Evolutionary conservation across 108 stramenopile genomes (phyloP).

Genomic region (Asterionellopsis glacialis): DNA sequence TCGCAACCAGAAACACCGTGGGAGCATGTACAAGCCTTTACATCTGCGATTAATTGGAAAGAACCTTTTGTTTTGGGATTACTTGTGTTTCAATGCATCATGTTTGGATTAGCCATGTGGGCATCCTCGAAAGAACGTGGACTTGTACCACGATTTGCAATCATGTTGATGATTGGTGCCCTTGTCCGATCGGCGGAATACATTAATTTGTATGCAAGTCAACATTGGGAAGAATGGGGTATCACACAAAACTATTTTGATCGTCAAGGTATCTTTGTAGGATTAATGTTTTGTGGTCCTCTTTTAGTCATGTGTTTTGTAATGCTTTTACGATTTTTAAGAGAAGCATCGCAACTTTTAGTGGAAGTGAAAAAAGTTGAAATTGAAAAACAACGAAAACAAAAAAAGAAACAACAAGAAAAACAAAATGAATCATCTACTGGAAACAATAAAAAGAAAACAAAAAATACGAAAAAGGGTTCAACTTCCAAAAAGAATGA

Average conservation of each 20-base stretch:
- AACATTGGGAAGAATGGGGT: conserved; percentile 71
- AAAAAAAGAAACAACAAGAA: conserved; percentile 24
- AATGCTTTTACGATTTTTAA: conserved; percentile 69
- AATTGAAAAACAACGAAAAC: conserved; percentile 41
- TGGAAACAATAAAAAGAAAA: no score
- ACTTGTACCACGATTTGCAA: conserved; percentile 33
- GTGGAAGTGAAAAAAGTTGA: conserved; percentile 64
- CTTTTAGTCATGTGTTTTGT: conserved; percentile 61
- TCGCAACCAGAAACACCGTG: conserved; percentile 47
- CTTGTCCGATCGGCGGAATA: conserved; percentile 69
- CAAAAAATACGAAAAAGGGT: no score
- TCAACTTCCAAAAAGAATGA: no score
- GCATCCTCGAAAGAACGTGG: conserved; percentile 35
- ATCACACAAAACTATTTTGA: conserved; percentile 90
- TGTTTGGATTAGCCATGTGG: conserved; percentile 37
- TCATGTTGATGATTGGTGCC: conserved; percentile 62
- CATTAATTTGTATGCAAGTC: conserved; percentile 45
- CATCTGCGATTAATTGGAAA: conserved; percentile 73
- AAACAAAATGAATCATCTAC: no score
- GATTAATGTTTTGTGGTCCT: conserved; percentile 79
- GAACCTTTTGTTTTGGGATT: conserved; percentile 70
- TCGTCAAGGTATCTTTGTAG: conserved; percentile 72
- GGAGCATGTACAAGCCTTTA: conserved; percentile 77
- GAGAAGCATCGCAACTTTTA: conserved; percentile 65
- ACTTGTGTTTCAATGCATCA: conserved; percentile 61